These are phyloP conservation scores for Penicillium samsonianum DNA, from an alignment of 495 filamentous ascomycete species.

Conservation along the genomic window DNA sequence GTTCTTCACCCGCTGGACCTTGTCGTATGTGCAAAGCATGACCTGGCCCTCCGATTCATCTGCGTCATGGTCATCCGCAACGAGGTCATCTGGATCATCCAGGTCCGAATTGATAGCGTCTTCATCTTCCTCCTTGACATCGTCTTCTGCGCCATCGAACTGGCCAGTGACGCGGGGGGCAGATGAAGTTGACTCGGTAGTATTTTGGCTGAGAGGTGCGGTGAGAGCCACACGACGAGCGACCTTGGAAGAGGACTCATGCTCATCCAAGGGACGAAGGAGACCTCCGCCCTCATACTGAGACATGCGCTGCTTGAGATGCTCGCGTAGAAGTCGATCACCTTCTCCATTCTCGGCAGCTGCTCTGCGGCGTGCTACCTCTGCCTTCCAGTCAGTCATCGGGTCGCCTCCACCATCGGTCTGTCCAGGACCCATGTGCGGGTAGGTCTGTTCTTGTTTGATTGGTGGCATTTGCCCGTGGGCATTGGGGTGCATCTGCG, in stretches of 20 bases:
- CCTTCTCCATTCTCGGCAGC: constrained; percentile 63
- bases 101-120: constrained; percentile 99
- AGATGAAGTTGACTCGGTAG: constrained; percentile 2
- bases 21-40: constrained; percentile 99
- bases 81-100: constrained; percentile 87
- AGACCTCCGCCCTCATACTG: constrained; percentile 79
- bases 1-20: constrained; percentile 98
- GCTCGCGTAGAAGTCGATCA: constrained; percentile 43
- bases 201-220: constrained; percentile 6
- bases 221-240: constrained; percentile 17
- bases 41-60: constrained; percentile 83
- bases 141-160: constrained; percentile 63
- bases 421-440: constrained; percentile 57
- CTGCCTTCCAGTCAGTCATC: constrained; percentile 57
- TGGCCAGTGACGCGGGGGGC: constrained; percentile 40
- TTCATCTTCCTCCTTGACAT: constrained; percentile 73
- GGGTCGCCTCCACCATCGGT: constrained; percentile 66
- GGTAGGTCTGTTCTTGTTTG: constrained; percentile 51
- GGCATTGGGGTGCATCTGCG: constrained; percentile 42
- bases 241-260: constrained; percentile 26
- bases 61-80: constrained; percentile 70
- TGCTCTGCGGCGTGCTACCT: constrained; percentile 55
- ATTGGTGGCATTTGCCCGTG: constrained; percentile 49
- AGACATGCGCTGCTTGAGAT: constrained; percentile 57
- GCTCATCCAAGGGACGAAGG: constrained; percentile 63